Evolutionary conservation across 768 basidiomycete species (phyloP), one percentile per base, ranked within the genome.

Genomic region (Lyophyllum decastes): DNA sequence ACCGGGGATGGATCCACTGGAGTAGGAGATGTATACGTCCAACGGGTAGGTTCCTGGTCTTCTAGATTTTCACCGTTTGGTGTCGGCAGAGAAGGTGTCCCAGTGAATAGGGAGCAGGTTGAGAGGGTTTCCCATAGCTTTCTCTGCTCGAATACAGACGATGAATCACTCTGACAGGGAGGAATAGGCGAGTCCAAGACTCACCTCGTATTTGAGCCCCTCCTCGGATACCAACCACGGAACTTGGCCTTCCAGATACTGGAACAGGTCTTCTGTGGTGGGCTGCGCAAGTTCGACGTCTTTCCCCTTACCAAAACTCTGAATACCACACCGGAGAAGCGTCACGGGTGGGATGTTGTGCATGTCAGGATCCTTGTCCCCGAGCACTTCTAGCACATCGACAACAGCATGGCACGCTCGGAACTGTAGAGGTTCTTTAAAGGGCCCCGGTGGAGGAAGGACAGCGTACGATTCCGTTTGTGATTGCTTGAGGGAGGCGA

Each of bases 61-160:
- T 64, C 70, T 48, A 58, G 30, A n/a, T 64, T 66, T 12, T 58
- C 62, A 25, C 63, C 35, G 35, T 65, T 57, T 21, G 67, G 56
- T 19, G 65, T 60, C 25, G 57, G 44, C 45, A 55, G 50, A 5
- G 63, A 52, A 7, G 66, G 33, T 41, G 62, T 67, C 47, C 78
- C 81, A n/a, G 63, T 71, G 60, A 88, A 92, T 11, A 83, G 63
- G 1, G 83, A 76, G 47, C 71, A 79, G 12, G 72, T 79, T 43
- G 77, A 81, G 21, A 89, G 82, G 2, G 81, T 81, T 34, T 83
- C 77, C 87, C 88, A 91, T 22, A 91, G 70, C 66, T 74, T 79
- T 84, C 74, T 66, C 74, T 74, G 35, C 25, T 52, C 30, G 57
- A 55, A 3, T 49, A 27, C 22, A 52, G 24, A 0, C 8, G 11